Conservation (phyloP, 192 early-diverging fungal genomes). For the Kickxella alabastrina region DNA sequence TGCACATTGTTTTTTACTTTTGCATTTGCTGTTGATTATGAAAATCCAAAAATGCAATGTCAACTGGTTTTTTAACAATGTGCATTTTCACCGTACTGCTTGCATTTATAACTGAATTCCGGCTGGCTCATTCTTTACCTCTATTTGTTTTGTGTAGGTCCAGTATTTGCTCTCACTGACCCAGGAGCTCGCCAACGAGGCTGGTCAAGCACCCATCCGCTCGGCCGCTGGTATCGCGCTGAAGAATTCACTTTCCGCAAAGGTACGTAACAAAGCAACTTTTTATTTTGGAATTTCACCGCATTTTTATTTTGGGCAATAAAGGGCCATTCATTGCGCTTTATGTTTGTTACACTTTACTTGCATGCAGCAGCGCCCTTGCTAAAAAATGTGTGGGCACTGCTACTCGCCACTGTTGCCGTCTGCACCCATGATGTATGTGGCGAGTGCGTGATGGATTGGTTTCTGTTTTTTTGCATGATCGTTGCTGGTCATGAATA, state of each 20-base stretch:
- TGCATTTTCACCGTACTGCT: background rate
- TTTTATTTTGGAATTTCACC: background rate
- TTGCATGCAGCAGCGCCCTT: too few species aligned
- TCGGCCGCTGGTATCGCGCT: constrained; percentile 82
- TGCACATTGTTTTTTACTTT: constrained; percentile 9
- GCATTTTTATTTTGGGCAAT: background rate
- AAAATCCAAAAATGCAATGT: too few species aligned
- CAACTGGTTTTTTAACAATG: background rate
- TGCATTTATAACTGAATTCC: background rate
- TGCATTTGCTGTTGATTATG: too few species aligned
- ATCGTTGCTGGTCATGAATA: too few species aligned
- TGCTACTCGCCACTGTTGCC: too few species aligned
- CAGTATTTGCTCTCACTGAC: constrained; percentile 65
- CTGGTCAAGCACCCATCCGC: constrained; percentile 60
- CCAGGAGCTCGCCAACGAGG: constrained; percentile 82
- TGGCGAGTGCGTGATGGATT: too few species aligned
- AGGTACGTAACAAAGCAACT: constrained; percentile 53
- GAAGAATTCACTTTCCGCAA: constrained; percentile 89
- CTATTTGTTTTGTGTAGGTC: constrained; percentile 46
- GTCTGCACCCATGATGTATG: too few species aligned
- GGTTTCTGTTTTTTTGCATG: background rate
- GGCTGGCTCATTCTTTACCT: background rate
- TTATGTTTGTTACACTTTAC: background rate
- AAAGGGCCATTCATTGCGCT: background rate
- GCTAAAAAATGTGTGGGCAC: too few species aligned